Percentiles rank a stretch among this genome's conserved stretches.
Conservation (phyloP, 2,329 filamentous ascomycete genomes). For the Seiridium unicorne region DNA sequence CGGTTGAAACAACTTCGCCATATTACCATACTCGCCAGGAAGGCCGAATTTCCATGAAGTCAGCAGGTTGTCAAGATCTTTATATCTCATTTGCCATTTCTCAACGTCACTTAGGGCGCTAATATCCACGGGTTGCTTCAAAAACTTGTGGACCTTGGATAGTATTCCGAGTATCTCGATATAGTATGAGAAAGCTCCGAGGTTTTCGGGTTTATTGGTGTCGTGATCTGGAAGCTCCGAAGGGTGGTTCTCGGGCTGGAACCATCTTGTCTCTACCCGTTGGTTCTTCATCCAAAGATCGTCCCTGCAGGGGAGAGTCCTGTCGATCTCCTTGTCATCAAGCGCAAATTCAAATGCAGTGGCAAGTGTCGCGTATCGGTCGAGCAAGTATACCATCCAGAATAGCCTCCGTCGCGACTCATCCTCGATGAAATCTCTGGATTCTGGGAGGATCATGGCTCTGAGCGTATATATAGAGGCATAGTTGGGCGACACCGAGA, state of each 20-base stretch:
- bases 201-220: slow-evolving; percentile 71
- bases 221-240: slow-evolving; percentile 55
- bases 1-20: slow-evolving; percentile 72
- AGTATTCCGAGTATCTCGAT: slow-evolving; percentile 86
- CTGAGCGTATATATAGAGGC: slow-evolving; percentile 87
- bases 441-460: slow-evolving; percentile 80
- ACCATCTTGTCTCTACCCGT: slow-evolving; percentile 82
- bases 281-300: slow-evolving; percentile 83
- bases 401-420: slow-evolving; percentile 82
- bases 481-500: slow-evolving; percentile 73
- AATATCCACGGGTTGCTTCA: slow-evolving; percentile 88
- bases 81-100: slow-evolving; percentile 84
- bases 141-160: slow-evolving; percentile 82
- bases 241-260: slow-evolving; percentile 51
- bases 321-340: slow-evolving; percentile 85
- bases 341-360: slow-evolving; percentile 91
- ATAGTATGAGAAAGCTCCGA: slow-evolving; percentile 87
- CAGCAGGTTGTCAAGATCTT: slow-evolving; percentile 77
- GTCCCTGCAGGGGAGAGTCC: slow-evolving; percentile 82
- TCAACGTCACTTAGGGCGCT: slow-evolving; percentile 81
- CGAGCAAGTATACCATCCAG: slow-evolving; percentile 91
- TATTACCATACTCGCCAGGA: slow-evolving; percentile 81
- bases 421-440: slow-evolving; percentile 84
- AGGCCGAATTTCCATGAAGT: slow-evolving; percentile 82
- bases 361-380: slow-evolving; percentile 85